Evolutionary conservation across 1,284 basidiomycete species (phyloP), one percentile per base, ranked within the genome.

Genomic region (Pseudozyma tsukubaensis): DNA sequence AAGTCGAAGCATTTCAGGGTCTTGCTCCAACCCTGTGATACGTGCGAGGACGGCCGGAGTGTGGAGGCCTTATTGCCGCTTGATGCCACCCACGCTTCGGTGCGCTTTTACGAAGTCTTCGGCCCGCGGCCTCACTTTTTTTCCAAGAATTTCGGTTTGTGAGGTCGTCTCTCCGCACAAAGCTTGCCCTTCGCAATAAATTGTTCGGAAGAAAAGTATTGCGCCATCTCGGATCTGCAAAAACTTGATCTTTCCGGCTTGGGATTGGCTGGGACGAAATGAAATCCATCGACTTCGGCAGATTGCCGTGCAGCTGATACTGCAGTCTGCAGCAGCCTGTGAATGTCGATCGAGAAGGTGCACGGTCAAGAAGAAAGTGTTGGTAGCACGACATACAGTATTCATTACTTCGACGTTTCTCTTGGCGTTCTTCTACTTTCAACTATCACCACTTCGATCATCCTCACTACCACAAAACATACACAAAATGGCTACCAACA

Each of bases 401-500:
- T 4, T 29, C 37, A 29, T 29, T 29, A 36, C 47, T 56, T 21
- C 21, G 40, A 42, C 12, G 8, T 5, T 42, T 32, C 50, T 11
- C 39, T 29, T 29, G 24, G 24, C 24, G 6, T 29, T 3, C 24
- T 29, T 29, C 6, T 29, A 6, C 24, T 29, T 29, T 50, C 32
- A 4, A 18, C 18, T 10, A 9, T 34, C 40, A 35, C 39, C 14
- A 51, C 42, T 18, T 29, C 36, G 24, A 51, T 29, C 65, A 13
- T 8, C 37, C 11, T 10, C 16, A 8, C 16, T 11, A 14, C 16
- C 5, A 35, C 29, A 19, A n/a, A 39, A 36, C 13, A 19, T 32
- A 12, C 13, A 29, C 58, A 78, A 51, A 24, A 93, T 93, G 92
- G 89, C 92, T 35, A 92, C 91, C 59, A 93, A 94, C 86, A 93